Evolutionary conservation across 2,329 filamentous ascomycete genomes (phyloP), one percentile per base, ranked within the genome.

Genomic region (Aspergillus tamarii): DNA sequence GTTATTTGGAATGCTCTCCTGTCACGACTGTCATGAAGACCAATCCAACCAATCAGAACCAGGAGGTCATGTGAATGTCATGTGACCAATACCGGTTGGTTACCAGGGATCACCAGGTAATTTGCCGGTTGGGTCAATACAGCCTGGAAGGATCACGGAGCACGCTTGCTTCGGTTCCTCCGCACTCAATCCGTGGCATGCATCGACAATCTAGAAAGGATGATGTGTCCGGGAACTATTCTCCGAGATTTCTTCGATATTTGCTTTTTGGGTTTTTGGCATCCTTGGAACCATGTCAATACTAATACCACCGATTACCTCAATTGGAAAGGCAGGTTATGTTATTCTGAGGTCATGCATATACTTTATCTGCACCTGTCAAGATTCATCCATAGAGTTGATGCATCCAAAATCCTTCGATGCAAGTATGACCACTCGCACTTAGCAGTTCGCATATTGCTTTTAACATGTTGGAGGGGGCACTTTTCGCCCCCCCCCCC

Each of bases 161-260:
- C 23, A 39, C 14, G 45, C 4, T 48, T 48, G 23, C 23, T 26
- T 28, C 45, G 45, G 23, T 28, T 41, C 39, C 23, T 52, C 48
- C 19, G 28, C 19, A 19, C 26, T 9, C 46, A 28, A 48, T 26
- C 21, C 23, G 45, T 48, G 23, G 23, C 14, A 32, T 52, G 46
- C 26, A 32, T 30, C 46, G 26, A 32, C 16, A 52, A 32, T 3
- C 46, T 19, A 52, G 46, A 50, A 30, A 30, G 6, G 12, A 14
- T 28, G 3, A 9, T 32, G 16, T 32, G 19, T 30, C 28, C 16
- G 28, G 48, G 48, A 32, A 32, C 1, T 52, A 52, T 52, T 52
- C 26, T 52, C 48, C 48, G 48, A 52, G 48, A 52, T 26, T 52
- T 52, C 28, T 52, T 52, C 28, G 48, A 52, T 52, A 32, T n/a